Percentiles rank a stretch among this genome's conserved stretches.
Conservation (phyloP, 345 rosid species). For the Eucalyptus caleyi region DNA sequence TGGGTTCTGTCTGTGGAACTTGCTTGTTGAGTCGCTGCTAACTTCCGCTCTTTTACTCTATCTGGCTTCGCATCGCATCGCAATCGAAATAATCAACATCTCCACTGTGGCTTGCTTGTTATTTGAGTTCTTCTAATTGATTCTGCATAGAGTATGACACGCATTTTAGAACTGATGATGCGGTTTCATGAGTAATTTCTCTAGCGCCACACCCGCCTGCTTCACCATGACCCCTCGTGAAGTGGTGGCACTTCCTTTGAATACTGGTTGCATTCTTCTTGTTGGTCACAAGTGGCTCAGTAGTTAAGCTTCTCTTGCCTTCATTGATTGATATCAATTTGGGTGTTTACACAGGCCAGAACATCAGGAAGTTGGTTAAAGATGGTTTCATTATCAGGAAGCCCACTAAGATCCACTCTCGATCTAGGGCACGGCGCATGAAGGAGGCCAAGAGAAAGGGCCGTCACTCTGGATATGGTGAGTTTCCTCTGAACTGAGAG, state of each 20-base stretch:
- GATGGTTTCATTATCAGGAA: conserved; percentile 96
- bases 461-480: conserved; percentile 96
- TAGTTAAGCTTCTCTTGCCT: not conserved
- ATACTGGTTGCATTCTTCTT: not conserved
- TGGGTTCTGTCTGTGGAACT: not conserved
- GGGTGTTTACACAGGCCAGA: conserved; percentile 46
- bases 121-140: not conserved
- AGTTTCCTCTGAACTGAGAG: not conserved
- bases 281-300: not conserved
- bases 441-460: conserved; percentile 93
- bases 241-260: not conserved
- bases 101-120: not conserved
- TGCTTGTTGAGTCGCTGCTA: not conserved
- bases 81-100: not conserved
- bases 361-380: conserved; percentile 86
- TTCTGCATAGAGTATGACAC: not conserved
- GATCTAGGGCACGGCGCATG: conserved; percentile 78
- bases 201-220: not conserved
- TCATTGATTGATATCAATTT: not conserved
- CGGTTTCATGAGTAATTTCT: not conserved
- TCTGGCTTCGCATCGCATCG: not conserved
- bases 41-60: not conserved
- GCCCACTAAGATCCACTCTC: conserved; percentile 96
- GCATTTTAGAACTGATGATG: not conserved
- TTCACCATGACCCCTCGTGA: not conserved